Percentiles rank a stretch among this genome's conserved stretches.
These are phyloP conservation scores for Colletotrichum plurivorum DNA, from an alignment of 2,329 filamentous ascomycete genomes.

Conservation along the genomic window DNA sequence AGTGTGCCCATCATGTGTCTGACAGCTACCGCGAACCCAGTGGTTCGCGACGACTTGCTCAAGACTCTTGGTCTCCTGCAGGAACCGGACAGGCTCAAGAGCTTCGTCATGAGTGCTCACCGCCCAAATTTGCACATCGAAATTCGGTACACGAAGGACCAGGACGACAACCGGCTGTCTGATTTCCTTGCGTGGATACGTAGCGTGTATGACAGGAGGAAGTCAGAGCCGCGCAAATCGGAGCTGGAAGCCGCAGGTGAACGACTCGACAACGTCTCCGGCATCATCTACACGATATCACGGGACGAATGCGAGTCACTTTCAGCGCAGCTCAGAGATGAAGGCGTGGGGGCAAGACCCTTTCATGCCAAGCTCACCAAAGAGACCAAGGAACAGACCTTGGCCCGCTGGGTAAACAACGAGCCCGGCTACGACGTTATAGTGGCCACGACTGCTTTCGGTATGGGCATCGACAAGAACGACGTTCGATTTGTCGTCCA, in stretches of 20 bases:
- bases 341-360: conserved; percentile 80
- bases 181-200: conserved; percentile 85
- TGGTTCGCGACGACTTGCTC: conserved; percentile 87
- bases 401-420: conserved; percentile 80
- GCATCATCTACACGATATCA: conserved; percentile 85
- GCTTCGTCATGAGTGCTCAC: conserved; percentile 87
- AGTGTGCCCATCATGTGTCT: conserved; percentile 92
- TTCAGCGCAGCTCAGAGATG: conserved; percentile 73
- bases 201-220: conserved; percentile 78
- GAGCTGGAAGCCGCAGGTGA: conserved; percentile 70
- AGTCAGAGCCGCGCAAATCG: conserved; percentile 68
- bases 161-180: conserved; percentile 78
- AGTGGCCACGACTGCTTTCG: conserved; percentile 95
- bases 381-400: conserved; percentile 78
- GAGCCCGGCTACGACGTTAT: conserved; percentile 88
- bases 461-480: conserved; percentile 98
- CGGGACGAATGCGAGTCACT: conserved; percentile 82
- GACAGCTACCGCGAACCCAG: conserved; percentile 89
- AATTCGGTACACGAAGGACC: conserved; percentile 84
- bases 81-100: conserved; percentile 71
- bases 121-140: conserved; percentile 92
- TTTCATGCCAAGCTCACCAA: conserved; percentile 80
- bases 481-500: conserved; percentile 95
- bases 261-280: conserved; percentile 75
- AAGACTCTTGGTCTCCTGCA: conserved; percentile 78